These are phyloP conservation scores for Thalia dealbata DNA, from an alignment of 176 grass and related monocot genomes.

Conservation along the genomic window DNA sequence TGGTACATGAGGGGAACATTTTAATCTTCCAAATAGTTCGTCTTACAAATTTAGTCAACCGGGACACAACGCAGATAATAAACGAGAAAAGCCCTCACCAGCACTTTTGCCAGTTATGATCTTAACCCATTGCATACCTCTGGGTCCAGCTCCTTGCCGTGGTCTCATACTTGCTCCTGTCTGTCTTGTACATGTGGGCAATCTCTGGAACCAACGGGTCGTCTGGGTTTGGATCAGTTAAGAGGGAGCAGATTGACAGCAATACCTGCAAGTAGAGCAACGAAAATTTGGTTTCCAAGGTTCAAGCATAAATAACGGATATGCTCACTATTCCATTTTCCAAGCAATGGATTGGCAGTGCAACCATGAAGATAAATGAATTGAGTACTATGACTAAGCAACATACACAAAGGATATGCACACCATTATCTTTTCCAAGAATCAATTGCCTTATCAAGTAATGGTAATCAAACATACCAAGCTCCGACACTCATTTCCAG, in stretches of 20 bases:
- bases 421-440: no score
- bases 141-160: slow-evolving; percentile 19
- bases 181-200: slow-evolving; percentile 15
- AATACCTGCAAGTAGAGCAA: background rate
- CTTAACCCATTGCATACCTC: slow-evolving; percentile 11
- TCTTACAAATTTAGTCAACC: background rate
- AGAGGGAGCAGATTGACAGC: slow-evolving; percentile 12
- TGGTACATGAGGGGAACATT: background rate
- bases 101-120: background rate
- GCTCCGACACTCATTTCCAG: no score
- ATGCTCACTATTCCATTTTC: no score
- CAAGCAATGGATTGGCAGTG: no score
- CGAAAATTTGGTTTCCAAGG: background rate
- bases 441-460: no score
- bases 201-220: slow-evolving; percentile 16
- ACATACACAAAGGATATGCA: no score
- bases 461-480: no score
- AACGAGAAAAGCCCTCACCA: background rate
- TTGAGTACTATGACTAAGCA: no score
- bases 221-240: slow-evolving; percentile 19
- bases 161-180: slow-evolving; percentile 15
- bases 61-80: background rate
- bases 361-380: no score
- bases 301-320: no score
- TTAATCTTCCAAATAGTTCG: background rate